Percentiles rank a stretch among this genome's conserved stretches.
Conservation (phyloP, 2,329 filamentous ascomycete species). For the Rutstroemia sp. region DNA sequence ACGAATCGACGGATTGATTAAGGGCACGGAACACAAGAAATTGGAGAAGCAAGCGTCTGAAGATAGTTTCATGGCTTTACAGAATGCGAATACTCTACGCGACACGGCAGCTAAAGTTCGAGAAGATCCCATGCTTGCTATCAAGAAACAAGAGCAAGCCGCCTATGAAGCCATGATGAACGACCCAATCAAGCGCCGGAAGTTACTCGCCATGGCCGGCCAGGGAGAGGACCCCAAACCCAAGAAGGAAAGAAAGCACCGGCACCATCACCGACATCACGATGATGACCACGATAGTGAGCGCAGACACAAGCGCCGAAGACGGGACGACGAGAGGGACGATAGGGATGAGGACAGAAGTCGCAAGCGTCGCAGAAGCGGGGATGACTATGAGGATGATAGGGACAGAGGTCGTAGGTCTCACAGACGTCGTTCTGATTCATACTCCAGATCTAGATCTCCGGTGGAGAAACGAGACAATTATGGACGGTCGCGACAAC, state of each 20-base stretch:
- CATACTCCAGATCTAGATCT: slow-evolving; percentile 25
- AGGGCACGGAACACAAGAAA: slow-evolving; percentile 73
- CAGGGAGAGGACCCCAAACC: slow-evolving; percentile 41
- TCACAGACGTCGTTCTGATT: slow-evolving; percentile 36
- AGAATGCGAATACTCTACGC: slow-evolving; percentile 64
- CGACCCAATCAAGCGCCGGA: slow-evolving; percentile 59
- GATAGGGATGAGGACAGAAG: slow-evolving; percentile 35
- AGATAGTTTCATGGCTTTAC: slow-evolving; percentile 52
- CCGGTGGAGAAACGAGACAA: slow-evolving; percentile 18
- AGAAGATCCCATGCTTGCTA: slow-evolving; percentile 85
- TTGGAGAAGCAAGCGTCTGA: slow-evolving; percentile 66
- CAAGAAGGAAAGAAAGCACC: slow-evolving; percentile 38
- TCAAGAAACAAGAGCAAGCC: slow-evolving; percentile 85
- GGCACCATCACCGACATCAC: slow-evolving; percentile 34
- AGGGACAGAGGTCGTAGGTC: slow-evolving; percentile 20
- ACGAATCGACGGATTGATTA: slow-evolving; percentile 78
- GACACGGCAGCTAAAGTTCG: slow-evolving; percentile 83
- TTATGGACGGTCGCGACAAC: slow-evolving; percentile 15
- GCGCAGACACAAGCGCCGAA: slow-evolving; percentile 38
- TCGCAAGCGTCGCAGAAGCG: slow-evolving; percentile 37
- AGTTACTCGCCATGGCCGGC: slow-evolving; percentile 59
- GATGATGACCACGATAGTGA: slow-evolving; percentile 29
- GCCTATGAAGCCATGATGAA: slow-evolving; percentile 76
- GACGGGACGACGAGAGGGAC: slow-evolving; percentile 24
- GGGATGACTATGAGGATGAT: slow-evolving; percentile 24